Evolutionary conservation across 108 stramenopile genomes (phyloP).

Genomic region (Nitzschia palea): DNA sequence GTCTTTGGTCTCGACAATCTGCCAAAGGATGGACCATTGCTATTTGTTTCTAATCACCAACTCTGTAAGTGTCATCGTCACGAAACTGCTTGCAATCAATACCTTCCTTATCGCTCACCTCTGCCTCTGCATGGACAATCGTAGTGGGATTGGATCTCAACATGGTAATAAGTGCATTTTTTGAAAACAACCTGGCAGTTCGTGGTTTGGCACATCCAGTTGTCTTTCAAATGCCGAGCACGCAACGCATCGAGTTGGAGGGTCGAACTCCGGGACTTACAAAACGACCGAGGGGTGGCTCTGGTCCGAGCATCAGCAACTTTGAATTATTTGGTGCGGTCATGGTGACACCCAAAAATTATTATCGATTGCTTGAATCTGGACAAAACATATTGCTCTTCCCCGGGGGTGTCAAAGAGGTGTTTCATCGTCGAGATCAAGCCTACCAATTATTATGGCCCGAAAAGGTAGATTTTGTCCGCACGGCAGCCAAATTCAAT

Average conservation of each 20-base stretch:
- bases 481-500: constrained; percentile 88
- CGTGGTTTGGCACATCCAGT: constrained; percentile 87
- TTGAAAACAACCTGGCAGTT: constrained; percentile 58
- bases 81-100: no score
- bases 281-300: not conserved
- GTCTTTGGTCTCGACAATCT: constrained; percentile 60
- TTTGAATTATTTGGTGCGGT: constrained; percentile 91
- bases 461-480: constrained; percentile 88
- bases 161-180: constrained; percentile 65
- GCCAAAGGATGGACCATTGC: constrained; percentile 59
- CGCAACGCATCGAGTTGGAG: constrained; percentile 41
- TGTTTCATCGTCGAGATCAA: constrained; percentile 78
- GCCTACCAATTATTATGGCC: constrained; percentile 93
- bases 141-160: constrained; percentile 63
- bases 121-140: not conserved
- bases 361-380: constrained; percentile 83
- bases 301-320: constrained; percentile 18
- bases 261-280: constrained; percentile 41
- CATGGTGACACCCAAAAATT: constrained; percentile 88
- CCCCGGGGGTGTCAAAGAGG: constrained; percentile 92
- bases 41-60: constrained; percentile 93
- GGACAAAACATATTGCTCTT: constrained; percentile 85
- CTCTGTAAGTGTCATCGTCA: constrained; percentile 43
- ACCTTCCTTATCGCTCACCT: no score
- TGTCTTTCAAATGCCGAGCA: constrained; percentile 37